These are phyloP conservation scores for Nicotiana otophora DNA, from an alignment of 257 asterid genomes.

Conservation along the genomic window DNA sequence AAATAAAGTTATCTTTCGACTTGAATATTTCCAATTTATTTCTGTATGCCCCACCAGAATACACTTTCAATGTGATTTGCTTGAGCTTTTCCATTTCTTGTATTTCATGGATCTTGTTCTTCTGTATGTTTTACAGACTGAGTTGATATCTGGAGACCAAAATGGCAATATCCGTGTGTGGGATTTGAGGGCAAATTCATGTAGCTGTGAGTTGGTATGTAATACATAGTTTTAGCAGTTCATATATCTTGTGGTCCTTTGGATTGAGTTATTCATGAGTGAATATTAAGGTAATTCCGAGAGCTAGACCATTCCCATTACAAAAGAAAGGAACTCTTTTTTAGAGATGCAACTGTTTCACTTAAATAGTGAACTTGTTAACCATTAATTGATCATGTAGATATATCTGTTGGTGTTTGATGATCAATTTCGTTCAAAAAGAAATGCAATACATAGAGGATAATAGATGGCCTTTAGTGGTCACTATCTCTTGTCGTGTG, in stretches of 20 bases:
- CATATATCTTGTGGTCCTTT: not conserved
- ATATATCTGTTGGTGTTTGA: not conserved
- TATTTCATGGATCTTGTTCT: not conserved
- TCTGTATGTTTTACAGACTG: slow-evolving; percentile 50
- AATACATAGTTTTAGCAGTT: not conserved
- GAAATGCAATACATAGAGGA: not conserved
- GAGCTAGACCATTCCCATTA: not conserved
- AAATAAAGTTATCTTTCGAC: not conserved
- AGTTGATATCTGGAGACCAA: slow-evolving; percentile 97
- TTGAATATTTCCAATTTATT: not conserved
- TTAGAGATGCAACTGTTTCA: not conserved
- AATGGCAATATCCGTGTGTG: slow-evolving; percentile 98
- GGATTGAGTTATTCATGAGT: not conserved
- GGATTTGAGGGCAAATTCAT: slow-evolving; percentile 97
- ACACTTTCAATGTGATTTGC: not conserved
- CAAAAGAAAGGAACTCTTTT: not conserved
- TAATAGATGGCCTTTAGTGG: not conserved
- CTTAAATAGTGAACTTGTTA: not conserved
- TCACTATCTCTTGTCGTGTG: not conserved
- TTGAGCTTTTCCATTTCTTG: slow-evolving; percentile 3
- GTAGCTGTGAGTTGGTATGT: slow-evolving; percentile 95
- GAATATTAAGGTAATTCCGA: not conserved
- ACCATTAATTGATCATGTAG: not conserved
- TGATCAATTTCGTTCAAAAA: too few relatives aligned
- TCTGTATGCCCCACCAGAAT: not conserved